These are phyloP conservation scores for Geoglossum cookeanum DNA, from an alignment of 2,329 filamentous ascomycete genomes.

Conservation along the genomic window DNA sequence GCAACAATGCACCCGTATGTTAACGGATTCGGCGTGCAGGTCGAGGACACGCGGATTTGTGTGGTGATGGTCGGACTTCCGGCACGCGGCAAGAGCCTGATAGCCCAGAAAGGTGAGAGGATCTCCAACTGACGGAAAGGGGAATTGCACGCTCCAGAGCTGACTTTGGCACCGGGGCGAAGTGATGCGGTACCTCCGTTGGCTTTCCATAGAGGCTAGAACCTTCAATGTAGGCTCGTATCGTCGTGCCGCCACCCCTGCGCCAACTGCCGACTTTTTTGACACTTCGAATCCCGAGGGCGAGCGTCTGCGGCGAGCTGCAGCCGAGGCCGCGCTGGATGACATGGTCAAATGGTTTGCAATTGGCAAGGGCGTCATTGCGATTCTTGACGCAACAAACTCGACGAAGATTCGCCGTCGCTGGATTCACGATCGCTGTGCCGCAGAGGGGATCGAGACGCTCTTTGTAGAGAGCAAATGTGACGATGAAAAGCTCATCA, in stretches of 20 bases:
- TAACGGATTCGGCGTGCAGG: slow-evolving; percentile 54
- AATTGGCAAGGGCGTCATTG: slow-evolving; percentile 58
- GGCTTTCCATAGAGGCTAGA: slow-evolving; percentile 84
- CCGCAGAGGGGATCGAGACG: slow-evolving; percentile 62
- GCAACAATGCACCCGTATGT: background rate
- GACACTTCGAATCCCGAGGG: slow-evolving; percentile 78
- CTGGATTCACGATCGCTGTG: slow-evolving; percentile 76
- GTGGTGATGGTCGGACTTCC: slow-evolving; percentile 98
- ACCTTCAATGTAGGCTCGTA: slow-evolving; percentile 98
- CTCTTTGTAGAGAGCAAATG: slow-evolving; percentile 95
- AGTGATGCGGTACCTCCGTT: slow-evolving; percentile 82
- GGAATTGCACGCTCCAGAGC: background rate
- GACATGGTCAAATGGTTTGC: slow-evolving; percentile 94
- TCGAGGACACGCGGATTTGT: slow-evolving; percentile 89
- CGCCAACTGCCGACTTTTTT: slow-evolving; percentile 88
- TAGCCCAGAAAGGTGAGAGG: slow-evolving; percentile 80
- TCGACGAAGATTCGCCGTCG: slow-evolving; percentile 74
- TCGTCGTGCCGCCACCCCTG: slow-evolving; percentile 72
- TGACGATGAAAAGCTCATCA: slow-evolving; percentile 87
- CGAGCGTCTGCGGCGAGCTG: slow-evolving; percentile 69
- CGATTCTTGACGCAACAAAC: slow-evolving; percentile 92
- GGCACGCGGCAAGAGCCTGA: slow-evolving; percentile 89
- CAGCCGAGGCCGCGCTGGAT: slow-evolving; percentile 74
- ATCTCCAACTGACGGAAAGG: background rate
- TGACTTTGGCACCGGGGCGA: background rate